Conservation (phyloP, 1,139 yeast genomes). For the Diutina mesorugosa region DNA sequence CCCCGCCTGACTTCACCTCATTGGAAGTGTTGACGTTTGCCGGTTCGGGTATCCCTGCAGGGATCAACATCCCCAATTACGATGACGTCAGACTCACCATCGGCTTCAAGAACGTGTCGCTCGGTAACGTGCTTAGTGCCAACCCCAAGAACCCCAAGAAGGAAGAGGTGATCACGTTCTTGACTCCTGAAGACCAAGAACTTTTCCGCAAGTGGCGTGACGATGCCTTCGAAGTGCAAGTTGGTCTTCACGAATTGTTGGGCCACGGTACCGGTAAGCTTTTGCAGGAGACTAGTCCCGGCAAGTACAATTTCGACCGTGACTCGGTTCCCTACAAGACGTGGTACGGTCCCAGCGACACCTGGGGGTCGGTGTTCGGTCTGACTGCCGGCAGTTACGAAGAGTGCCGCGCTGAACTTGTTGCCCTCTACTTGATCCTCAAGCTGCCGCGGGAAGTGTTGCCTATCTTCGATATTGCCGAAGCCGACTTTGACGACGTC, state of each 20-base stretch:
- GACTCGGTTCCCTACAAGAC: slow-evolving; percentile 48
- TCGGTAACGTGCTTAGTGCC: slow-evolving; percentile 75
- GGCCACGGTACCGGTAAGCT: slow-evolving; percentile 92
- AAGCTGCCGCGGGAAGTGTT: slow-evolving; percentile 45
- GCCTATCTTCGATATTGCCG: slow-evolving; percentile 57
- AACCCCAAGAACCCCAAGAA: slow-evolving; percentile 46
- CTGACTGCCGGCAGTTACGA: slow-evolving; percentile 76
- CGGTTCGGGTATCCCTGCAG: slow-evolving; percentile 85
- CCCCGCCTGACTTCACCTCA: slow-evolving; percentile 87
- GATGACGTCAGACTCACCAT: slow-evolving; percentile 73
- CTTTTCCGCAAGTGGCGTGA: slow-evolving; percentile 61
- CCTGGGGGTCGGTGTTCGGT: slow-evolving; percentile 85
- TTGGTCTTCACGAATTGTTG: slow-evolving; percentile 78
- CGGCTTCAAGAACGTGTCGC: slow-evolving; percentile 82
- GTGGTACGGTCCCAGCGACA: slow-evolving; percentile 67
- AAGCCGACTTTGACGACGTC: slow-evolving; percentile 50
- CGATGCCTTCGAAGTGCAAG: slow-evolving; percentile 84
- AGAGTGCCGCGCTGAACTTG: slow-evolving; percentile 87
- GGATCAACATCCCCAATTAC: slow-evolving; percentile 85
- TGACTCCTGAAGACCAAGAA: slow-evolving; percentile 37
- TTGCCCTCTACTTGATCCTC: slow-evolving; percentile 70
- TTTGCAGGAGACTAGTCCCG: slow-evolving; percentile 49
- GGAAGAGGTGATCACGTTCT: slow-evolving; percentile 59
- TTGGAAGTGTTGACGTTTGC: slow-evolving; percentile 83
- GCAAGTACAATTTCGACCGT: slow-evolving; percentile 59